These are phyloP conservation scores for Forsythia suspensa DNA, from an alignment of 257 asterid genomes.

Conservation along the genomic window DNA sequence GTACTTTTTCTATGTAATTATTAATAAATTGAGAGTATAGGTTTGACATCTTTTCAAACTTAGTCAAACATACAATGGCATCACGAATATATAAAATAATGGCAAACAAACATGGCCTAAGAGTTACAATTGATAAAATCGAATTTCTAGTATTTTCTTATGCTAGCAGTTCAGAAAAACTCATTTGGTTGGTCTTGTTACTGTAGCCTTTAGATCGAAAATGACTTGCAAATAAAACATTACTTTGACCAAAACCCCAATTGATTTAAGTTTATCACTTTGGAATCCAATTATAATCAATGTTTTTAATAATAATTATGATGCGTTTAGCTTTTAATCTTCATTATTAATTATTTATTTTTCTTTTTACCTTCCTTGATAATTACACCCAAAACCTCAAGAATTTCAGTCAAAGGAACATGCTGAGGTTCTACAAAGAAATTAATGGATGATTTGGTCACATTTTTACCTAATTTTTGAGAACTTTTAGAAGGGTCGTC, in stretches of 20 bases:
- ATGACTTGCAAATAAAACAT: constrained; percentile 6
- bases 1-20: no score
- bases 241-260: constrained; percentile 21
- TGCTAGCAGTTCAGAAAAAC: neutral
- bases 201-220: neutral
- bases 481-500: neutral
- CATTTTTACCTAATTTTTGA: constrained; percentile 15
- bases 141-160: neutral
- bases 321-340: neutral
- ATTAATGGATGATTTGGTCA: constrained; percentile 14
- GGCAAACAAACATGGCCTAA: neutral
- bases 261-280: neutral
- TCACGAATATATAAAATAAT: neutral
- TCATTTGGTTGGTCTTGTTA: neutral
- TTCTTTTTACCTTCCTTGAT: constrained; percentile 49
- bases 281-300: neutral
- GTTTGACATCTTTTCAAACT: no score
- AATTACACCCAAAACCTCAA: constrained; percentile 19
- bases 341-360: neutral
- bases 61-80: no score
- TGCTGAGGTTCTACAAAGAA: constrained; percentile 16
- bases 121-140: neutral
- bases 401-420: constrained; percentile 34
- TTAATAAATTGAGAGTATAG: no score
- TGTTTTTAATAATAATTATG: neutral